Percentiles rank a stretch among this genome's conserved stretches.
Evolutionary conservation across 345 rosid genomes (phyloP).

Genomic region (Acer campestre): DNA sequence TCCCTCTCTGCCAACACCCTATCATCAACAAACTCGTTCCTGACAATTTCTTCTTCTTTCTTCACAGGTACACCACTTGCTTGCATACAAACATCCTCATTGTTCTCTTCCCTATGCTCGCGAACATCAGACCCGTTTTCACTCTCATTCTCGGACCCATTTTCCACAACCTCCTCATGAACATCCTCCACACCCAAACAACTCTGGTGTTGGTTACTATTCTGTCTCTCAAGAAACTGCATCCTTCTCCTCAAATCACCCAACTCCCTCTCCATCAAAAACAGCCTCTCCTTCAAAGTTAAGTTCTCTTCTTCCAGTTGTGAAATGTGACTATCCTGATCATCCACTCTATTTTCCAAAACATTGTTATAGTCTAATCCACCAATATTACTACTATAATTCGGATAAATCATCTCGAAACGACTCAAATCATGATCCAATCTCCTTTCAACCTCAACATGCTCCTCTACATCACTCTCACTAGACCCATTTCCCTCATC

Average conservation of each 20-base stretch:
- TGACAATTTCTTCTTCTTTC: constrained; percentile 19
- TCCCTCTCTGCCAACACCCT: constrained; percentile 8
- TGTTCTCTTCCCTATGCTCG: constrained; percentile 30
- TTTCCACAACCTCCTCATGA: constrained; percentile 65
- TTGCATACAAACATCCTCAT: constrained; percentile 40
- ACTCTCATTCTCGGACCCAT: constrained; percentile 68
- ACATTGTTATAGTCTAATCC: constrained; percentile 59
- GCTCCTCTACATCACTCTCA: constrained; percentile 98
- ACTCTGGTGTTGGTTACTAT: constrained; percentile 10
- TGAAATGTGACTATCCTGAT: constrained; percentile 91
- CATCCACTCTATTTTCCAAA: constrained; percentile 91
- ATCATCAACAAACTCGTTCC: constrained; percentile 19
- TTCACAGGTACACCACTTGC: constrained; percentile 18
- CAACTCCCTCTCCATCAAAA: constrained; percentile 88
- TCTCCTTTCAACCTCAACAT: constrained; percentile 89
- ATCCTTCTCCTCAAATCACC: constrained; percentile 87
- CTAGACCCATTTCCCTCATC: constrained; percentile 85
- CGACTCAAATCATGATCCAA: constrained; percentile 95
- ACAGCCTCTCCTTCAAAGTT: constrained; percentile 85
- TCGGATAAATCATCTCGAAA: constrained; percentile 96
- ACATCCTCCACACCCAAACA: constrained; percentile 47
- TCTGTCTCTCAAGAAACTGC: constrained; percentile 78
- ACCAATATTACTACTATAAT: constrained; percentile 40
- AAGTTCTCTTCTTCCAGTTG: constrained; percentile 94
- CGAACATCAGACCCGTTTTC: constrained; percentile 63